These are phyloP conservation scores for Pleurotus ostreatus DNA, from an alignment of 768 basidiomycete species.

Conservation along the genomic window DNA sequence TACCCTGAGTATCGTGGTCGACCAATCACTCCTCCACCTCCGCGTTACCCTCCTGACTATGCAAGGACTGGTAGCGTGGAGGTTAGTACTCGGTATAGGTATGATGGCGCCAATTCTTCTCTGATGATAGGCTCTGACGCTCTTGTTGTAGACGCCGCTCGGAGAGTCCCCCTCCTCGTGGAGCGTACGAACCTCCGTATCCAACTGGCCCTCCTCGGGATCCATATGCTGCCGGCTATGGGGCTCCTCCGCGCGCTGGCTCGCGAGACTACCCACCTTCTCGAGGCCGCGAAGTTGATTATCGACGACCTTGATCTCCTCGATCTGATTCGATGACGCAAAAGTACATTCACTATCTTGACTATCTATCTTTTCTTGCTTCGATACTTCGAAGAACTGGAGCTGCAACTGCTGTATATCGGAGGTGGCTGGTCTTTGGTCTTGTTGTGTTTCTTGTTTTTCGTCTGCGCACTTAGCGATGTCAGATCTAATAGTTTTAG, in stretches of 20 bases:
- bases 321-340: slow-evolving; percentile 13
- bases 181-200: slow-evolving; percentile 49
- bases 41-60: slow-evolving; percentile 46
- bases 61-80: slow-evolving; percentile 41
- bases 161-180: slow-evolving; percentile 58
- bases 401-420: too few relatives aligned
- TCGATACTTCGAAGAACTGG: too few relatives aligned
- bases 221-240: slow-evolving; percentile 47
- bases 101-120: slow-evolving; percentile 17
- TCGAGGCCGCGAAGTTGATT: slow-evolving; percentile 38
- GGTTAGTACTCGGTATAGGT: slow-evolving; percentile 44
- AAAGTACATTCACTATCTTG: too few relatives aligned
- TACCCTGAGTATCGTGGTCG: slow-evolving; percentile 45
- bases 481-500: background rate
- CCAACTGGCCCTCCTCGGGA: slow-evolving; percentile 28
- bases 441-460: background rate
- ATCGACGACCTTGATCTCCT: slow-evolving; percentile 10
- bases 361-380: too few relatives aligned
- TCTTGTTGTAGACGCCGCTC: slow-evolving; percentile 57
- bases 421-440: too few relatives aligned
- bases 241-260: slow-evolving; percentile 26
- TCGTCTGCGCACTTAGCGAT: background rate
- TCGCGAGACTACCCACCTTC: slow-evolving; percentile 47
- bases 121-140: background rate
- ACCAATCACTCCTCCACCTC: slow-evolving; percentile 48